Evolutionary conservation across 441 rosid species (phyloP).

Genomic region (Euphorbia corollata): DNA sequence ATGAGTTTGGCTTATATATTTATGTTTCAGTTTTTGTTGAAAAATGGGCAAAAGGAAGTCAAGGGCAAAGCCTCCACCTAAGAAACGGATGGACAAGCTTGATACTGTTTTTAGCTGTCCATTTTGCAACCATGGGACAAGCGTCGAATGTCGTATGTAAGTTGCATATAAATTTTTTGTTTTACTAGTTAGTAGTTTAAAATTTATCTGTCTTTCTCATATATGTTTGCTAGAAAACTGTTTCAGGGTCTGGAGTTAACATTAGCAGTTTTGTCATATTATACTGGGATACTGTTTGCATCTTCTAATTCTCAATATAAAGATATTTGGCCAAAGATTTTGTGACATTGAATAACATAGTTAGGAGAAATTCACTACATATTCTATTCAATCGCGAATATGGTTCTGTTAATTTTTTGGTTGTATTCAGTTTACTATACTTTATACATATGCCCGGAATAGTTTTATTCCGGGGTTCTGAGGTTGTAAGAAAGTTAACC

Average conservation of each 20-base stretch:
- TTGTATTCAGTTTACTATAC: not conserved
- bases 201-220: not conserved
- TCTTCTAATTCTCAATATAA: not conserved
- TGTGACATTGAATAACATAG: not conserved
- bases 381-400: not conserved
- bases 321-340: not conserved
- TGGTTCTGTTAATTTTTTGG: not conserved
- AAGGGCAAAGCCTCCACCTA: slow-evolving; percentile 24
- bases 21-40: not conserved
- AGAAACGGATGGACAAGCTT: slow-evolving; percentile 49
- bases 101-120: slow-evolving; percentile 93
- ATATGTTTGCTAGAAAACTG: not conserved
- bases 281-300: not conserved
- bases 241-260: not conserved
- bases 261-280: not conserved
- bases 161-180: not conserved
- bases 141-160: slow-evolving; percentile 83
- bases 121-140: slow-evolving; percentile 88
- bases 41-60: slow-evolving; percentile 23
- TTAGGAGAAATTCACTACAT: too few species aligned
- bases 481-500: not conserved
- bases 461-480: not conserved
- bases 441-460: not conserved
- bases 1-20: not conserved
- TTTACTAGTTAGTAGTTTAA: not conserved